Conservation (phyloP, 1,284 basidiomycete genomes). For the Cryptococcus sp. region DNA sequence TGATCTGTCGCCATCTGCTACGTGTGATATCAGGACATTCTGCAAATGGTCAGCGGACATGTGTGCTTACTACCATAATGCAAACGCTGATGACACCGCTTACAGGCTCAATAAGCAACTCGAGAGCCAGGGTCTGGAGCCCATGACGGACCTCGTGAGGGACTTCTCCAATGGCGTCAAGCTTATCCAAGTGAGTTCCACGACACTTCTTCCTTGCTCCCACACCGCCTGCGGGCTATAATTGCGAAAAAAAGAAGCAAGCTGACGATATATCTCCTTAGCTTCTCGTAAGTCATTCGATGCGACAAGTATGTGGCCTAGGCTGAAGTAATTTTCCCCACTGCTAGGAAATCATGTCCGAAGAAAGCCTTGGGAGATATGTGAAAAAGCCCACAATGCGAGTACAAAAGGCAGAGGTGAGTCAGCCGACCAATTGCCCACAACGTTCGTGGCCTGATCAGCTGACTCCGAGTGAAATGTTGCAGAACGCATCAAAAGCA, state of each 20-base stretch:
- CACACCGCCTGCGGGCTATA: background rate
- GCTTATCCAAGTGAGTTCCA: conserved; percentile 65
- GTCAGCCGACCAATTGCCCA: background rate
- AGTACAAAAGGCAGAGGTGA: conserved; percentile 85
- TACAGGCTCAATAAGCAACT: conserved; percentile 92
- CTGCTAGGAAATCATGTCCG: conserved; percentile 88
- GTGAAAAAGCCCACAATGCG: conserved; percentile 87
- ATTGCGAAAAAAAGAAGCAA: background rate
- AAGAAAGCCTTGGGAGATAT: conserved; percentile 85
- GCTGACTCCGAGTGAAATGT: background rate
- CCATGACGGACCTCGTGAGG: conserved; percentile 86
- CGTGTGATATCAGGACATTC: conserved; percentile 36
- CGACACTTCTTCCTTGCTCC: background rate
- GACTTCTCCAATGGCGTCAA: conserved; percentile 95
- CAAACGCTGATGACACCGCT: background rate
- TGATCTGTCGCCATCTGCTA: background rate
- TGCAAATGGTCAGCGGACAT: conserved; percentile 45
- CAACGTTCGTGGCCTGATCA: background rate
- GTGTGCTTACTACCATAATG: background rate
- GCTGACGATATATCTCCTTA: conserved; percentile 10
- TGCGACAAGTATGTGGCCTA: background rate
- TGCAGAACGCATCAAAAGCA: conserved; percentile 86
- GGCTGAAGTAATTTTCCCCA: background rate
- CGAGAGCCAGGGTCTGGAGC: conserved; percentile 76
- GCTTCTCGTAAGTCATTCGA: conserved; percentile 25